Evolutionary conservation across 139 green algal genomes (phyloP).

Genomic region (Chlorella sp.): DNA sequence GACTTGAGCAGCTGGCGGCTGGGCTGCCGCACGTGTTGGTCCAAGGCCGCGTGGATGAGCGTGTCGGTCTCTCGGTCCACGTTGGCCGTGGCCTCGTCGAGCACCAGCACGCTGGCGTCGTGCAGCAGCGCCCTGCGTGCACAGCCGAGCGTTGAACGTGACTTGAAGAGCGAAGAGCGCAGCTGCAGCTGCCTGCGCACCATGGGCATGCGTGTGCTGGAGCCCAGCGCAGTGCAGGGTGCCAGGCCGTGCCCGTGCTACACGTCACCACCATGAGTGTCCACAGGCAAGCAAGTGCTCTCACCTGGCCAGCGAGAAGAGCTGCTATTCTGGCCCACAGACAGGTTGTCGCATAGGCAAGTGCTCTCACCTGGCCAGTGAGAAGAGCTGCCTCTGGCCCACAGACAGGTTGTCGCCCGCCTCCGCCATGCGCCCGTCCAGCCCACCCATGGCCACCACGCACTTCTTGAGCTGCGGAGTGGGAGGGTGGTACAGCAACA

Average conservation of each 20-base stretch:
- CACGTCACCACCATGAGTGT: too few relatives aligned
- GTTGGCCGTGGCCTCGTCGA: conserved; percentile 81
- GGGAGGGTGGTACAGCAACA: too few relatives aligned
- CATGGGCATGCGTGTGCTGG: too few relatives aligned
- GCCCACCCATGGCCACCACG: conserved; percentile 17
- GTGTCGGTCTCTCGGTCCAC: conserved; percentile 78
- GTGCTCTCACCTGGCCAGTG: conserved; percentile 55
- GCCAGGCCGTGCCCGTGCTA: too few relatives aligned
- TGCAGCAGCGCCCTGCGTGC: conserved; percentile 53
- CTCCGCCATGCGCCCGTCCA: conserved; percentile 53
- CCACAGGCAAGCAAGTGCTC: too few relatives aligned
- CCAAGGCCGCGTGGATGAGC: conserved; percentile 47
- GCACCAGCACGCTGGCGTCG: conserved; percentile 37
- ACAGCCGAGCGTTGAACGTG: too few relatives aligned
- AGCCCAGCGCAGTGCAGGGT: too few relatives aligned
- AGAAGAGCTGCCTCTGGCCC: conserved; percentile 85
- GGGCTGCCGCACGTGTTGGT: background rate
- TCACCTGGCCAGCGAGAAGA: conserved; percentile 69
- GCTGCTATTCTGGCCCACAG: conserved; percentile 75
- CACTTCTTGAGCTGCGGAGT: conserved; percentile 26
- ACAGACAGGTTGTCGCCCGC: conserved; percentile 64
- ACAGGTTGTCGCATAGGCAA: conserved; percentile 74
- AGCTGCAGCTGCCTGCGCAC: too few relatives aligned
- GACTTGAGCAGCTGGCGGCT: too few relatives aligned
- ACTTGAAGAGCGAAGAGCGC: too few relatives aligned